phyloP scores from a whole-genome alignment of 148 eudicot genomes.

The Nepenthes gracilis region DNA sequence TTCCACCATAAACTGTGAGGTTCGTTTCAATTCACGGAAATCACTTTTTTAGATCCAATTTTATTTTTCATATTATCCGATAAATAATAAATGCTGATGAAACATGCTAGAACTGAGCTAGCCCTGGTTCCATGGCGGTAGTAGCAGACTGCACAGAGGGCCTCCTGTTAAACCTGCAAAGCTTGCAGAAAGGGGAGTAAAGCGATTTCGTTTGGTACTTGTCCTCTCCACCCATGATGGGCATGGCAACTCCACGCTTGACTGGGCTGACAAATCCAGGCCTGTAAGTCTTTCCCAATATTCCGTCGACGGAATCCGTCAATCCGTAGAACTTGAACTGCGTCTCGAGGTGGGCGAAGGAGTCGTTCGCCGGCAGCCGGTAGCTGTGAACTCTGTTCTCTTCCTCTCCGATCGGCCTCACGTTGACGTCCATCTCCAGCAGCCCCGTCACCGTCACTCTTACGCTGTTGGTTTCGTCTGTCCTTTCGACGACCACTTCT shows the following conservation, averaged over 20 bases:
- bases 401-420: slow-evolving; percentile 18
- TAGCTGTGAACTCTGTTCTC: slow-evolving; percentile 17
- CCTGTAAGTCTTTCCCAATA: slow-evolving; percentile 14
- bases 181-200: slow-evolving; percentile 9
- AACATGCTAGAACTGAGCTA: no score
- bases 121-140: no score
- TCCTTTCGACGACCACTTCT: slow-evolving; percentile 8
- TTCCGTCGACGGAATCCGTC: slow-evolving; percentile 17
- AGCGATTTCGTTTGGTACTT: slow-evolving; percentile 17
- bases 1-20: no score
- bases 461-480: slow-evolving; percentile 2
- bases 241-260: slow-evolving; percentile 21
- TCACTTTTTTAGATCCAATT: no score
- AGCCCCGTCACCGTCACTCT: slow-evolving; percentile 4
- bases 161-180: not conserved
- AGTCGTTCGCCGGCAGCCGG: slow-evolving; percentile 15
- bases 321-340: slow-evolving; percentile 16
- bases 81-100: no score
- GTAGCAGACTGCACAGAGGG: no score
- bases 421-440: slow-evolving; percentile 10
- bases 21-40: no score
- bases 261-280: slow-evolving; percentile 17
- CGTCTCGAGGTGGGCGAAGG: slow-evolving; percentile 22
- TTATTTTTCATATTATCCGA: no score
- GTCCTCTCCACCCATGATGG: slow-evolving; percentile 23